Evolutionary conservation across 345 rosid species (phyloP), one percentile per base, ranked within the genome.

Genomic region (Arabis alpina): DNA sequence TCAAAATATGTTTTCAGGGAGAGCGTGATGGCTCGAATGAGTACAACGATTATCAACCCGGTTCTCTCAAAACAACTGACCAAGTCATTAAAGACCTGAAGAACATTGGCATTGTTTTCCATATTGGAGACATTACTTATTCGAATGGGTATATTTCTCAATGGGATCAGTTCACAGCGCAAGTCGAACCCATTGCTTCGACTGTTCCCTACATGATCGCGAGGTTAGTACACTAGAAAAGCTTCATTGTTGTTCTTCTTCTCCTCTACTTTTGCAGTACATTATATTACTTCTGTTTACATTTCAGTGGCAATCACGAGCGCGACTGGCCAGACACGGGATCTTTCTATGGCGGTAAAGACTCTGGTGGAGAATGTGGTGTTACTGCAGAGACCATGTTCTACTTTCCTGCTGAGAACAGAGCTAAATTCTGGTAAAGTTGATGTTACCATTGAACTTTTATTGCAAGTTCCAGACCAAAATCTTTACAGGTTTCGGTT

Each of bases 91-190:
- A 68, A 51, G 96, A 89, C 80, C 70, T 85, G 67, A 66, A 59
- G 61, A 61, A 89, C 80, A 72, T 83, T 47, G 88, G 87, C 81
- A 82, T 87, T 68, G 87, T 89, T 59, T 85, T 87, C 76, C 96
- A 85, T 77, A 87, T 87, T 25, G 96, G 96, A 64, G 96, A 89
- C 47, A 43, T 89, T 43, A 51, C 83, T 3, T 89, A 89, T 75
- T 47, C 96, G 11, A 89, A 89, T 65, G 96, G 96, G 19, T 89
- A 89, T 70, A 16, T 89, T 63, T 87, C 96, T 1, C 89, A 89
- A 74, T 89, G 96, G 96, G 96, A 89, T 71, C 96, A 89, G 67
- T 89, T 89, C 82, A 89, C 96, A 13, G 82, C 96, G 32, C 93
- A 89, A 77, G 85, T 89, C 10, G 87, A 87, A 80, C 91, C 92